These are phyloP conservation scores for Zygotorulaspora sp. DNA, from an alignment of 805 yeast genomes.

Conservation along the genomic window DNA sequence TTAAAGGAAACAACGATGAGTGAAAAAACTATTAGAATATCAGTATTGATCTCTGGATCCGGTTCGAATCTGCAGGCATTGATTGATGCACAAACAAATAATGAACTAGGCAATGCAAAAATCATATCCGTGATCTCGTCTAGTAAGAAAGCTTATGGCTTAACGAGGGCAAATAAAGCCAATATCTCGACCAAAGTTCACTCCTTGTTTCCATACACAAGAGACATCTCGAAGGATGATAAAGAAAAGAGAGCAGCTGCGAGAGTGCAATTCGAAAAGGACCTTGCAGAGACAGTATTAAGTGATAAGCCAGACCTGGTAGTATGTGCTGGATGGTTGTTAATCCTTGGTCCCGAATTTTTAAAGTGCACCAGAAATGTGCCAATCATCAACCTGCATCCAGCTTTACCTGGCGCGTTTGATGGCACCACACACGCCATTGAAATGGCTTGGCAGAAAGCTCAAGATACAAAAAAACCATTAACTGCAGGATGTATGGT, in stretches of 20 bases:
- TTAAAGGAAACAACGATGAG: no score
- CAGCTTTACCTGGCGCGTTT: conserved; percentile 95
- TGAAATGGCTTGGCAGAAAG: conserved; percentile 93
- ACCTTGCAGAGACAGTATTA: conserved; percentile 66
- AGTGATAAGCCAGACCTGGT: conserved; percentile 70
- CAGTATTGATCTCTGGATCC: conserved; percentile 85
- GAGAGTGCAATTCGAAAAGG: conserved; percentile 69
- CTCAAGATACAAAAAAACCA: conserved; percentile 60
- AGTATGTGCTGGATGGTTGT: conserved; percentile 99
- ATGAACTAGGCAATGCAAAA: conserved; percentile 41
- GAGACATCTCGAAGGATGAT: conserved; percentile 67
- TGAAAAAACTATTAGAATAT: conserved; percentile 28
- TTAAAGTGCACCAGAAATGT: conserved; percentile 60
- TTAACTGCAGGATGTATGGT: conserved; percentile 92
- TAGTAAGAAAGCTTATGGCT: conserved; percentile 78
- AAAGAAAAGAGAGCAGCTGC: conserved; percentile 53
- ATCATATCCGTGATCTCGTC: conserved; percentile 84
- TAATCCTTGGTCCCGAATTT: conserved; percentile 77
- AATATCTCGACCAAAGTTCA: conserved; percentile 70
- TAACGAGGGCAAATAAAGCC: conserved; percentile 68
- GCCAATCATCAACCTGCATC: conserved; percentile 89
- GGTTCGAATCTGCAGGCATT: conserved; percentile 96
- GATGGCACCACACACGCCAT: conserved; percentile 93
- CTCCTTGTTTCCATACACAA: conserved; percentile 66
- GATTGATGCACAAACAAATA: conserved; percentile 59